Conservation (phyloP, 1,284 basidiomycete species). For the Abortiporus biennis region DNA sequence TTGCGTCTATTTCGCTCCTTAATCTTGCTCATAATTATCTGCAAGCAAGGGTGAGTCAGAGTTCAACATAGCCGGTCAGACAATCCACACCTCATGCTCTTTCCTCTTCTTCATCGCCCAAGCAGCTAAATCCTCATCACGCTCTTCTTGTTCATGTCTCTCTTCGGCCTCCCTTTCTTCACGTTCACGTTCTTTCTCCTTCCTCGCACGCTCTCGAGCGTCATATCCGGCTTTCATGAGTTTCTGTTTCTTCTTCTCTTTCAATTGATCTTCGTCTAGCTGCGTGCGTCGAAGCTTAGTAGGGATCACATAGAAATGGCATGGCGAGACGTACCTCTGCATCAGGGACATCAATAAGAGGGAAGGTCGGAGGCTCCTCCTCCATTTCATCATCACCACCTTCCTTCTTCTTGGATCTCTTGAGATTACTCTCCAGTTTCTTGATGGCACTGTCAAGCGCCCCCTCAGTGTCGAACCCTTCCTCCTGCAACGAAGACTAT, state of each 20-base stretch:
- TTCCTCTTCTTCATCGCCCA: constrained; percentile 70
- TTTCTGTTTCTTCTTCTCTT: constrained; percentile 93
- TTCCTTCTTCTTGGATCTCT: constrained; percentile 45
- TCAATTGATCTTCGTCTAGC: constrained; percentile 89
- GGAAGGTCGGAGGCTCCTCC: constrained; percentile 83
- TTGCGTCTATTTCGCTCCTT: constrained; percentile 80
- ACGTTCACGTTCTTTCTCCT: constrained; percentile 85
- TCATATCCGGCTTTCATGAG: constrained; percentile 95
- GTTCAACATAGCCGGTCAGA: constrained; percentile 5
- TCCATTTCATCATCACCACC: constrained; percentile 51
- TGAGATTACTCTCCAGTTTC: constrained; percentile 31
- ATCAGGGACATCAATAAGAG: constrained; percentile 88
- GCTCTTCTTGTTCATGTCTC: constrained; percentile 72
- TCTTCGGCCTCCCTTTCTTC: constrained; percentile 74
- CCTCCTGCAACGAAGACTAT: constrained; percentile 53
- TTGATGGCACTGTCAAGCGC: constrained; percentile 30
- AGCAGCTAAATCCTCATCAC: constrained; percentile 59
- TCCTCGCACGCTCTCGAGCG: constrained; percentile 78
- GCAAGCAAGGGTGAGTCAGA: background rate
- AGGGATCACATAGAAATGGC: background rate
- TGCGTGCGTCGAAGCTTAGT: constrained; percentile 20
- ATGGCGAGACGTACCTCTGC: constrained; percentile 52
- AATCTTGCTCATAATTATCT: constrained; percentile 81
- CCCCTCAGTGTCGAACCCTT: constrained; percentile 67
- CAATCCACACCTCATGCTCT: constrained; percentile 69